A percentile compares a stretch with the other conserved stretches of the same genome.
phyloP scores from a whole-genome alignment of 208 protist genomes.

The Trypanosoma lewisi region DNA sequence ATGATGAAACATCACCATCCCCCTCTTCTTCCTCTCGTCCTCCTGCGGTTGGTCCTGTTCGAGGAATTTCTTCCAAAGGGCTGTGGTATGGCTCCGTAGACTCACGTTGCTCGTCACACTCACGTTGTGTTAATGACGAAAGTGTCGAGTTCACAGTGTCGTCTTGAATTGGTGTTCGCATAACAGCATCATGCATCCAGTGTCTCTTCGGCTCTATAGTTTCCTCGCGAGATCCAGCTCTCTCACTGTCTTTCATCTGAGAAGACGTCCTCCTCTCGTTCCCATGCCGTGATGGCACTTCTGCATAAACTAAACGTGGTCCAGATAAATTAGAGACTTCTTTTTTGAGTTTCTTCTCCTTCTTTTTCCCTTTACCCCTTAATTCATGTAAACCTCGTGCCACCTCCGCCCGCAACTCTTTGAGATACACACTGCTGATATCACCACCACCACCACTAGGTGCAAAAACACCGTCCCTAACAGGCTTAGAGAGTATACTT shows the following conservation, averaged over 20 bases:
- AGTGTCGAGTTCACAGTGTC: constrained; percentile 12
- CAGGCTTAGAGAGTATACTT: background rate
- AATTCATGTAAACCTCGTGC: constrained; percentile 11
- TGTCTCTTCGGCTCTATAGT: background rate
- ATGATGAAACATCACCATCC: constrained; percentile 27
- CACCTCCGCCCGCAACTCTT: constrained; percentile 22
- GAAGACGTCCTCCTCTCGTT: background rate
- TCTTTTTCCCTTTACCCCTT: constrained; percentile 6
- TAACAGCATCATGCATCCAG: background rate
- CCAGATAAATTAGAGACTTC: background rate
- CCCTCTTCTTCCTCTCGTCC: constrained; percentile 2
- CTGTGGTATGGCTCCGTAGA: constrained; percentile 14
- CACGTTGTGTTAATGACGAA: constrained; percentile 23
- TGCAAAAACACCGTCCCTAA: background rate
- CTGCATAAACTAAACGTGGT: constrained; percentile 15
- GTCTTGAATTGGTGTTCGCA: background rate
- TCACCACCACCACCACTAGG: background rate
- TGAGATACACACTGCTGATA: constrained; percentile 8
- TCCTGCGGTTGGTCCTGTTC: too few relatives aligned
- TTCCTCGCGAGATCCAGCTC: background rate
- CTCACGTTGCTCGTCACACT: constrained; percentile 3
- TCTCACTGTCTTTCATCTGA: background rate
- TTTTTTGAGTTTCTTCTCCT: constrained; percentile 1
- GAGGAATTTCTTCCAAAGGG: background rate
- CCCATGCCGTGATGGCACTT: background rate